Percentiles rank a stretch among this genome's conserved stretches.
phyloP scores from a whole-genome alignment of 768 basidiomycete species.

The Boletellus sp. region DNA sequence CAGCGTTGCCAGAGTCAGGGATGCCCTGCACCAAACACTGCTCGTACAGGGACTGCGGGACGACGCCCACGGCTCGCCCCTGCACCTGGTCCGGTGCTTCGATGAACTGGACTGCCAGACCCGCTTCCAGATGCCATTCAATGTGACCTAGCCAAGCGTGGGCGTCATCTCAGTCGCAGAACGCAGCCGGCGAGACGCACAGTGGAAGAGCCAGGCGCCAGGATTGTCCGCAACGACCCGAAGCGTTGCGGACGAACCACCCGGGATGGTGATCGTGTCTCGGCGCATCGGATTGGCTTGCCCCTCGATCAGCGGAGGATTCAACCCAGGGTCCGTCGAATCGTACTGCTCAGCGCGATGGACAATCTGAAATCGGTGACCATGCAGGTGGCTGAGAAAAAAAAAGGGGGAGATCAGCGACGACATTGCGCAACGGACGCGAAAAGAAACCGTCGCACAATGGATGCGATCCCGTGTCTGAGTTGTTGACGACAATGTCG shows the following conservation, averaged over 20 bases:
- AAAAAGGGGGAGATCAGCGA: not conserved
- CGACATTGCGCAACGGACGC: not conserved
- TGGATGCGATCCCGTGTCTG: constrained; percentile 74
- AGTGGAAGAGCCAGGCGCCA: constrained; percentile 85
- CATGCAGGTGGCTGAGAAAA: constrained; percentile 78
- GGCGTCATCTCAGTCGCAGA: not conserved
- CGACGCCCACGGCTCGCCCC: constrained; percentile 35
- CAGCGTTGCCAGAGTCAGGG: constrained; percentile 79
- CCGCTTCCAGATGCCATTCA: constrained; percentile 82
- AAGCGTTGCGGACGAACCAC: constrained; percentile 63
- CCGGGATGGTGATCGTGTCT: constrained; percentile 80
- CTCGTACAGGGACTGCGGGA: constrained; percentile 61
- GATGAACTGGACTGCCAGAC: constrained; percentile 82
- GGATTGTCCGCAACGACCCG: constrained; percentile 89
- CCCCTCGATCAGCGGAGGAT: constrained; percentile 75
- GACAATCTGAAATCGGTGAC: constrained; percentile 83
- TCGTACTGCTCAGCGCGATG: constrained; percentile 66
- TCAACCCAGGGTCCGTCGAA: constrained; percentile 68
- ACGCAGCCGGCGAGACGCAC: constrained; percentile 37
- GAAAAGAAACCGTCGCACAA: constrained; percentile 51
- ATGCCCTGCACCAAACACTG: constrained; percentile 66
- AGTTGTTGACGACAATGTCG: constrained; percentile 73
- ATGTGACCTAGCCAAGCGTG: constrained; percentile 55
- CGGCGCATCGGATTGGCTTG: constrained; percentile 88
- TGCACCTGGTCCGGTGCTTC: constrained; percentile 77